Conservation (phyloP, 129 eudicot genomes). For the Kitagawia praeruptora region DNA sequence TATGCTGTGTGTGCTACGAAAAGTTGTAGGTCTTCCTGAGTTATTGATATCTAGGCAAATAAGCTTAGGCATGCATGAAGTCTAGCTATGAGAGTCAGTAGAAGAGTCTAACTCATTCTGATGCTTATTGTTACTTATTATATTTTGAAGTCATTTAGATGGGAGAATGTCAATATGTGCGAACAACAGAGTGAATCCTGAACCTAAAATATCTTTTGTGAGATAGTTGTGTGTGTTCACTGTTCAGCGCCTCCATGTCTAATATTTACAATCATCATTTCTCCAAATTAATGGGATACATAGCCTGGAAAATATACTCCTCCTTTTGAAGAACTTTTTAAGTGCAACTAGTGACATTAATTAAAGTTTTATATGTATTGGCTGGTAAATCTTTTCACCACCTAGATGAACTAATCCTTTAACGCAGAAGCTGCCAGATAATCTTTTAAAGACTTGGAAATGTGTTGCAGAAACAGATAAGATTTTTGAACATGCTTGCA, state of each 20-base stretch:
- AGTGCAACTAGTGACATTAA: not conserved
- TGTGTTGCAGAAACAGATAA: not conserved
- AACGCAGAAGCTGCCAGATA: not conserved
- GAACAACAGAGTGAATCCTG: not conserved
- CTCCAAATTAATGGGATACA: not conserved
- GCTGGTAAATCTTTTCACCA: not conserved
- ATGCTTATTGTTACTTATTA: not conserved
- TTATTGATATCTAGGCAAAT: not conserved
- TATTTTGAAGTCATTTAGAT: not conserved
- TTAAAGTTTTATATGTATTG: not conserved
- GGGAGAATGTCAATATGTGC: not conserved
- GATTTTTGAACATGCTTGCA: not conserved
- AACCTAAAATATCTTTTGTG: not conserved
- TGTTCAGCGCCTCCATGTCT: not conserved
- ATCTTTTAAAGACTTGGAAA: not conserved
- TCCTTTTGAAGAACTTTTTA: not conserved
- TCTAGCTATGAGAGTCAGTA: not conserved
- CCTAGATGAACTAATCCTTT: not conserved
- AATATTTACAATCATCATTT: not conserved
- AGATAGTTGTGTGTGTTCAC: no score
- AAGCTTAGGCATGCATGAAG: not conserved
- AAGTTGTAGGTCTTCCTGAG: not conserved
- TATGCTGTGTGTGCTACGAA: not conserved
- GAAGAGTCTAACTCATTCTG: not conserved
- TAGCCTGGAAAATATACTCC: not conserved